Conservation (phyloP, 2,329 filamentous ascomycete species). For the Calonectria leucothoes region DNA sequence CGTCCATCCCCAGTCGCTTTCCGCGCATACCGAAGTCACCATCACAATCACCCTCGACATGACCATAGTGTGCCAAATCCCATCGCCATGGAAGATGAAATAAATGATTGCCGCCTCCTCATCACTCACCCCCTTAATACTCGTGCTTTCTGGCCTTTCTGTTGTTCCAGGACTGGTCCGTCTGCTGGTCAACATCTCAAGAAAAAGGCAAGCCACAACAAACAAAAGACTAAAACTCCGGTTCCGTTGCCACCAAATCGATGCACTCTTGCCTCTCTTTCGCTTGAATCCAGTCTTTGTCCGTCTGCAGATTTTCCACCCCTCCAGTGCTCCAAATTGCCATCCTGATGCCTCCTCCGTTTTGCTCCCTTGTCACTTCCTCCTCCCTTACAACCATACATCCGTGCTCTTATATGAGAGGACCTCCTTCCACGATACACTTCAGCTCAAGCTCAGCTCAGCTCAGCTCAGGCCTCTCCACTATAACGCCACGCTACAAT, state of each 20-base stretch:
- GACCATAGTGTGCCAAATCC: neutral
- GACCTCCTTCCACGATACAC: slow-evolving; percentile 22
- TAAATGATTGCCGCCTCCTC: slow-evolving; percentile 11
- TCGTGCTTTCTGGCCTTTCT: neutral
- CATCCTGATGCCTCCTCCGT: neutral
- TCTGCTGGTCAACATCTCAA: slow-evolving; percentile 14
- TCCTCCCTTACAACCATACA: neutral
- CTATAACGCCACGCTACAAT: slow-evolving; percentile 45
- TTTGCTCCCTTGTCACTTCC: slow-evolving; percentile 9
- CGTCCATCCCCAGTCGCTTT: neutral
- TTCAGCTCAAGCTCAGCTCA: slow-evolving; percentile 31
- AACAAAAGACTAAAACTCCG: slow-evolving; percentile 31
- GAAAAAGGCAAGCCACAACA: slow-evolving; percentile 25
- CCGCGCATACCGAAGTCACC: neutral
- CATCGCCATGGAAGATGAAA: slow-evolving; percentile 11
- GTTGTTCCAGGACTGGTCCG: slow-evolving; percentile 15
- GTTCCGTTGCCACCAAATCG: slow-evolving; percentile 24
- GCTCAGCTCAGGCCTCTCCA: slow-evolving; percentile 28
- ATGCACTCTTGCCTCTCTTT: slow-evolving; percentile 22
- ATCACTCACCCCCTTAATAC: neutral
- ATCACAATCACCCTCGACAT: neutral
- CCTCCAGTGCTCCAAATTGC: neutral
- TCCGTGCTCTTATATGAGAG: slow-evolving; percentile 26
- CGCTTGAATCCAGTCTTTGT: slow-evolving; percentile 37
- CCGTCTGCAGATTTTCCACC: slow-evolving; percentile 22